Base-by-base conservation (phyloP, 1,139 yeast species). In the Candida mesenterica region DNA sequence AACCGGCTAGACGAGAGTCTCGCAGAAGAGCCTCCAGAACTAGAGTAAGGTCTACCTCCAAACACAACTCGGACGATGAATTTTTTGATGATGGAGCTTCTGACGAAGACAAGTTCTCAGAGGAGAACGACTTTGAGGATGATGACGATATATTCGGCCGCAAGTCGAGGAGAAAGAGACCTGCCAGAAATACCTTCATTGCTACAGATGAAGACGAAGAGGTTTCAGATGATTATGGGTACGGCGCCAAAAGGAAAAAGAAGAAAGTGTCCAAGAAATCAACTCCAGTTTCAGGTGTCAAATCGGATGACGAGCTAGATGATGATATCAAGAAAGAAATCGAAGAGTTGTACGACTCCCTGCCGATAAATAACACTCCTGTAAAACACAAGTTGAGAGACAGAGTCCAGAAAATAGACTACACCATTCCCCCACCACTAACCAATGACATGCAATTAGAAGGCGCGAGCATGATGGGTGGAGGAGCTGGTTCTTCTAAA, bases 351-450 rank as follows among this genome's bases (percentile, higher is more conserved):
- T 65, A 72, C 39, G 76, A 66, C 55, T 77, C 78, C 4, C 68
- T 76, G 1, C 78, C 80, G 1, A 55, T 65, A 15, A 25, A 29
- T 17, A 68, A 76, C n/a, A 56, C 62, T 20, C 75, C 79, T 15
- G 62, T 77, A 23, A 62, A 62, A 49, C 82, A 84, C 52, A 82
- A 84, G 38, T 66, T 87, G 31, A 73, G 97, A 44, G 92, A 87
- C 47, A 64, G 96, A 39, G 82, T 84, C 20, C 79, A 78, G 26
- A 62, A 61, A 33, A 79, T 89, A 12, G 86, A 89, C 52, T 89
- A 89, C 55, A 77, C 84, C n/a, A 72, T 89, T 4, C 92, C 96
- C 1, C 96, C 96, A 2, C 95, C 96, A 1, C 67, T 87, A 5
- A 56, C 77, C 1, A 75, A 73, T 36, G 79, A 74, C 33, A 15